A percentile compares a stretch with the other conserved stretches of the same genome.
Conservation (phyloP, 257 asterid species). For the Solanum medicagineum region DNA sequence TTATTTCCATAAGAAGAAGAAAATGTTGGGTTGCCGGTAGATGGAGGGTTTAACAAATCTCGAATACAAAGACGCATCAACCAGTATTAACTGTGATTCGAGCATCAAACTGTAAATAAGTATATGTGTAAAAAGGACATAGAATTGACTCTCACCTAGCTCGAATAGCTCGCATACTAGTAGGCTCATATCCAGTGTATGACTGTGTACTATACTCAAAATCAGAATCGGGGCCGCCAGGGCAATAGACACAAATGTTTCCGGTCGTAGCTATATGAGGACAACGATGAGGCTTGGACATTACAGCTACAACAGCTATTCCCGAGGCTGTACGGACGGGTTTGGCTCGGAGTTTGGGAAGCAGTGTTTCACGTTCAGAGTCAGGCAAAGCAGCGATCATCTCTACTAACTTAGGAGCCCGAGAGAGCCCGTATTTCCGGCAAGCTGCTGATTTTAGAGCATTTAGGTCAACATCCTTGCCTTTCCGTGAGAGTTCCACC, state of each 20-base stretch:
- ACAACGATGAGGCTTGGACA: constrained; percentile 98
- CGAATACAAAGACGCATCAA: neutral
- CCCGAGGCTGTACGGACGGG: constrained; percentile 99
- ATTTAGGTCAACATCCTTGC: constrained; percentile 79
- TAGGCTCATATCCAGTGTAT: constrained; percentile 96
- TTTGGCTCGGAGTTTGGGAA: constrained; percentile 90
- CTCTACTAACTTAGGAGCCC: constrained; percentile 94
- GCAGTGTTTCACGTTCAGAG: constrained; percentile 66
- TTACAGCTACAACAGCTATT: constrained; percentile 98
- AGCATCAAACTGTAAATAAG: neutral
- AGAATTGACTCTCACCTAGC: constrained; percentile 48
- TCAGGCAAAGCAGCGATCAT: constrained; percentile 98
- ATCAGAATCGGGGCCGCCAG: constrained; percentile 98
- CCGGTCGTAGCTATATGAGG: constrained; percentile 99
- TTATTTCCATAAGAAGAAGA: neutral
- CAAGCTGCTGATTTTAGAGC: constrained; percentile 88
- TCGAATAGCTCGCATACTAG: constrained; percentile 98
- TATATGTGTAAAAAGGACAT: neutral
- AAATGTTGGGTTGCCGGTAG: neutral
- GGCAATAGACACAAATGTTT: constrained; percentile 93
- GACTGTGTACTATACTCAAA: constrained; percentile 98
- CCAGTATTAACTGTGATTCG: neutral
- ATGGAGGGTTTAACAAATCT: neutral
- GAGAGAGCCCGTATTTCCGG: constrained; percentile 81
- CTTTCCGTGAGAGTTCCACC: constrained; percentile 79